phyloP scores from a whole-genome alignment of 1,284 basidiomycete species.

The Naganishia sp. region DNA sequence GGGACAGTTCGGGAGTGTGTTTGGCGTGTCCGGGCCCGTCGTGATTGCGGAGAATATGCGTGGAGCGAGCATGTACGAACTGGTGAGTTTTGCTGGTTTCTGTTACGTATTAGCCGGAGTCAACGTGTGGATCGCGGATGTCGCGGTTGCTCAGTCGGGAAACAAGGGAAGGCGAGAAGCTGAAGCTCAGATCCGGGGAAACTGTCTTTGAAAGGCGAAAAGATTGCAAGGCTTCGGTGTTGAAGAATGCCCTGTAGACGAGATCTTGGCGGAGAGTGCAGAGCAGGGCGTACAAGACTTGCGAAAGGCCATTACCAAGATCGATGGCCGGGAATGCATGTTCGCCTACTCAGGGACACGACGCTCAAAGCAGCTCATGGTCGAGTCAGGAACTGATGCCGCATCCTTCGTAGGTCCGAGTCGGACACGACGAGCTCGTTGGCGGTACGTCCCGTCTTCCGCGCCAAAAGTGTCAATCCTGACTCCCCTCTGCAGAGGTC shows the following conservation, averaged over 20 bases:
- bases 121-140: too few relatives aligned
- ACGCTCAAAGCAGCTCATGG: too few relatives aligned
- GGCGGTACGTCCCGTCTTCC: slow-evolving; percentile 66
- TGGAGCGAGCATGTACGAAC: slow-evolving; percentile 95
- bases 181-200: too few relatives aligned
- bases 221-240: too few relatives aligned
- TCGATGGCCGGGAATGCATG: neutral
- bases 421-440: slow-evolving; percentile 95
- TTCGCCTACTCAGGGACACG: neutral
- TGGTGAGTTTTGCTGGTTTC: slow-evolving; percentile 55
- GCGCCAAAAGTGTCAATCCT: too few relatives aligned
- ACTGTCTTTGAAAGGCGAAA: too few relatives aligned
- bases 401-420: slow-evolving; percentile 60
- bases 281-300: too few relatives aligned
- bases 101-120: neutral
- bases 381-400: neutral
- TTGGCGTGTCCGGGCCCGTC: slow-evolving; percentile 82
- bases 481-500: slow-evolving; percentile 66
- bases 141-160: too few relatives aligned
- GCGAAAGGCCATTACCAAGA: too few relatives aligned
- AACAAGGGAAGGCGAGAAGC: too few relatives aligned
- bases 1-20: slow-evolving; percentile 68
- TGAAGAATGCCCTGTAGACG: neutral
- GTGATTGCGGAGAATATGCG: slow-evolving; percentile 95
- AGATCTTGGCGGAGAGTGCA: neutral